Percentiles rank a stretch among this genome's conserved stretches.
These are phyloP conservation scores for Mucor circinelloides DNA, from an alignment of 371 early-diverging fungal species.

Conservation along the genomic window DNA sequence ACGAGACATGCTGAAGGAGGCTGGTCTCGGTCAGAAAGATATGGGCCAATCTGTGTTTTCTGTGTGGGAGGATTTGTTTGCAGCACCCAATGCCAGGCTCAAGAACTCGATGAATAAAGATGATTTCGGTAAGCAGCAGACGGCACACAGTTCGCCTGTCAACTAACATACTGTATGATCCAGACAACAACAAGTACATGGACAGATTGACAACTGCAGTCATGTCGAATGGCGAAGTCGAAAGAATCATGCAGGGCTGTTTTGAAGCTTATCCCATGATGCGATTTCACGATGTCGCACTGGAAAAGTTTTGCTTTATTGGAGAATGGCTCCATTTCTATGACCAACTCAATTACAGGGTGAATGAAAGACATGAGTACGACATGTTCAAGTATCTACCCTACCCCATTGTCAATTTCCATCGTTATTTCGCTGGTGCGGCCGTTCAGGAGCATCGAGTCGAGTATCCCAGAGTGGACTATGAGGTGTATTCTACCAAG, in stretches of 20 bases:
- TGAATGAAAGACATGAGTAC: slow-evolving; percentile 49
- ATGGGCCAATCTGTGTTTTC: slow-evolving; percentile 73
- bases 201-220: slow-evolving; percentile 57
- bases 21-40: slow-evolving; percentile 82
- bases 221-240: slow-evolving; percentile 76
- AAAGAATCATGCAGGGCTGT: slow-evolving; percentile 86
- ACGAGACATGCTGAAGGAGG: slow-evolving; percentile 55
- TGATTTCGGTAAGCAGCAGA: slow-evolving; percentile 16
- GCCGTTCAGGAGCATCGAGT: slow-evolving; percentile 61
- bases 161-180: slow-evolving; percentile 4
- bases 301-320: slow-evolving; percentile 62
- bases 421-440: slow-evolving; percentile 82
- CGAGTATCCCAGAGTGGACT: slow-evolving; percentile 83
- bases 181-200: slow-evolving; percentile 43
- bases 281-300: slow-evolving; percentile 76
- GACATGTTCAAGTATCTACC: slow-evolving; percentile 70
- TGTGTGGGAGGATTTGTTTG: slow-evolving; percentile 83
- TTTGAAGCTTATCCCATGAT: slow-evolving; percentile 88
- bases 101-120: slow-evolving; percentile 14
- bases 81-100: slow-evolving; percentile 34
- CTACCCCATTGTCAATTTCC: slow-evolving; percentile 75
- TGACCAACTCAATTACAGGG: slow-evolving; percentile 67
- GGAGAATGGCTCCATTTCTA: slow-evolving; percentile 85
- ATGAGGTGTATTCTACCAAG: slow-evolving; percentile 59
- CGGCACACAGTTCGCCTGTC: neutral